Conservation (phyloP, 2,329 filamentous ascomycete genomes). For the Aspergillus uvarum region DNA sequence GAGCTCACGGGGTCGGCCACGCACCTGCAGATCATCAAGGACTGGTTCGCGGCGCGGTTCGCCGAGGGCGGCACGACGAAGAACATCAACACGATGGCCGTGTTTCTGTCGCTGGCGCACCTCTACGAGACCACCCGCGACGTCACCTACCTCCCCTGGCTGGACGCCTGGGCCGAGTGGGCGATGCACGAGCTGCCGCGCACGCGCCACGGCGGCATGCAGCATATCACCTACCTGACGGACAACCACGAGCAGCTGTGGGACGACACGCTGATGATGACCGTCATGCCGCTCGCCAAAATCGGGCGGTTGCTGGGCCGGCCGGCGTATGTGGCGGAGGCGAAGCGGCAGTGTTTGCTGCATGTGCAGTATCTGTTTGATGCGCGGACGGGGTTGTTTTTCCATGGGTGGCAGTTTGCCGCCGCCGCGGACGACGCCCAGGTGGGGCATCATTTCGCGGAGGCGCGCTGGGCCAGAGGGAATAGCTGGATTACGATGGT, state of each 20-base stretch:
- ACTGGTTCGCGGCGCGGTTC: constrained; percentile 71
- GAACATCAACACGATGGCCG: constrained; percentile 83
- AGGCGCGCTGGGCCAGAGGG: constrained; percentile 58
- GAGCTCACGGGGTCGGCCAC: constrained; percentile 63
- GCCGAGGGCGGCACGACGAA: constrained; percentile 72
- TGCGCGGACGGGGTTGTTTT: constrained; percentile 69
- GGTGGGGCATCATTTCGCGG: constrained; percentile 60
- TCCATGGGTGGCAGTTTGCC: constrained; percentile 80
- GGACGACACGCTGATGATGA: constrained; percentile 90
- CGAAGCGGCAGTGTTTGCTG: constrained; percentile 72
- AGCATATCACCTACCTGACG: constrained; percentile 71
- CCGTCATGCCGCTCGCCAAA: constrained; percentile 75
- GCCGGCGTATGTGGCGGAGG: constrained; percentile 73
- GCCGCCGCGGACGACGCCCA: constrained; percentile 24
- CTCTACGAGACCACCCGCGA: constrained; percentile 75
- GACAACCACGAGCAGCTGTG: constrained; percentile 74
- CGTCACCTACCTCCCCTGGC: constrained; percentile 69
- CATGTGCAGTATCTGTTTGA: constrained; percentile 80
- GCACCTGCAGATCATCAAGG: constrained; percentile 65
- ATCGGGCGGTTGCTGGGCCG: constrained; percentile 70
- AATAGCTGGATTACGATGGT: constrained; percentile 73
- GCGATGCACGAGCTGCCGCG: constrained; percentile 73
- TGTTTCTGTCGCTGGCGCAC: constrained; percentile 71
- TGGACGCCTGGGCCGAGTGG: constrained; percentile 81
- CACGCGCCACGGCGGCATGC: constrained; percentile 70